These are phyloP conservation scores for Boletus reticulatus DNA, from an alignment of 768 basidiomycete genomes.

Conservation along the genomic window DNA sequence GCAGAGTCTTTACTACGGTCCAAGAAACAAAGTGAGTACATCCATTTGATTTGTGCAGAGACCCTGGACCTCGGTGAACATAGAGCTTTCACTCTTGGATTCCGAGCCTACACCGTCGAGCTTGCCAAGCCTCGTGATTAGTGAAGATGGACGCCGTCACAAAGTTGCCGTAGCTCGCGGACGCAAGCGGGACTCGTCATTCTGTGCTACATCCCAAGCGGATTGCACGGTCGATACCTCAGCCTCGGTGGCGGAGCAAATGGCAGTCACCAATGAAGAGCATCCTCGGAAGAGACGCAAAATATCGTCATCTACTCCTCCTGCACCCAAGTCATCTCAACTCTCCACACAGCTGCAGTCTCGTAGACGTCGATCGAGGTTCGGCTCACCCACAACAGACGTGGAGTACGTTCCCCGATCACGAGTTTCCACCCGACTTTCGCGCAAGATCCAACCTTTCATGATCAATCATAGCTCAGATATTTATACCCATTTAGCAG, in stretches of 20 bases:
- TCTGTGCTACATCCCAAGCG: not conserved
- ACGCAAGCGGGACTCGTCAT: constrained; percentile 16
- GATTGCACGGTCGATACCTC: constrained; percentile 1
- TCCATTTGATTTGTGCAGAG: not conserved
- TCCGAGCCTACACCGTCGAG: constrained; percentile 2
- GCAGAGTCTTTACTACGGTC: constrained; percentile 14
- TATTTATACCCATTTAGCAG: constrained; percentile 30
- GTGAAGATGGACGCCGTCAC: constrained; percentile 8
- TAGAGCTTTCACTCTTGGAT: constrained; percentile 11
- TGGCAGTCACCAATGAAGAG: not conserved
- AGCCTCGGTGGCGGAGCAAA: not conserved
- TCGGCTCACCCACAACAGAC: constrained; percentile 12
- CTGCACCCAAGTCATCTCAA: constrained; percentile 10
- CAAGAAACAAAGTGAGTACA: constrained; percentile 16
- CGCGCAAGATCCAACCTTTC: constrained; percentile 17
- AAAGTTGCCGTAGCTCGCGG: constrained; percentile 10
- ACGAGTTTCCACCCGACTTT: constrained; percentile 23
- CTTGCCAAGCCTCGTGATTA: constrained; percentile 2
- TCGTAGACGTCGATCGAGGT: constrained; percentile 17
- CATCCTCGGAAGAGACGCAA: constrained; percentile 21
- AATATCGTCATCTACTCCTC: constrained; percentile 20
- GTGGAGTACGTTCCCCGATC: not conserved
- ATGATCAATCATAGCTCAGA: constrained; percentile 17
- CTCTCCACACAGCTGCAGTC: constrained; percentile 3
- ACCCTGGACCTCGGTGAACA: not conserved